A percentile compares a stretch with the other conserved stretches of the same genome.
Evolutionary conservation across 768 basidiomycete species (phyloP).

Genomic region (Boletus reticuloceps): DNA sequence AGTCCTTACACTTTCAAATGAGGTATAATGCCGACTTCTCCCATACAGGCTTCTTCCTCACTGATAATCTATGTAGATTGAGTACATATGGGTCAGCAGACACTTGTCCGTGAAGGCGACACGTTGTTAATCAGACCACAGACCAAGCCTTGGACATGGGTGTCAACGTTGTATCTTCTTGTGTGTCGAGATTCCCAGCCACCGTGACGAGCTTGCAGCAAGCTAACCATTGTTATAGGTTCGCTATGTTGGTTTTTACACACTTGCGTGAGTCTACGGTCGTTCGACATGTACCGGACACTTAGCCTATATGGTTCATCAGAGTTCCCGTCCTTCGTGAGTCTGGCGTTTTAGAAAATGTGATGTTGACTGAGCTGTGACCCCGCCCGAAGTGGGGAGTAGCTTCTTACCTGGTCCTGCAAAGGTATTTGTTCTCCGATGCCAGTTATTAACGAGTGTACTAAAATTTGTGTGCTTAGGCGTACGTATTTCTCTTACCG

Average conservation of each 20-base stretch:
- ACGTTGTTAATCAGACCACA: too few species aligned
- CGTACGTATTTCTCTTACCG: not conserved
- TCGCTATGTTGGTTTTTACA: constrained; percentile 6
- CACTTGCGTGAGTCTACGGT: not conserved
- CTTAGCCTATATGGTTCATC: not conserved
- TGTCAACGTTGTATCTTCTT: too few species aligned
- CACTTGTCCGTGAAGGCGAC: too few species aligned
- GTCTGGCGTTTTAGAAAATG: not conserved
- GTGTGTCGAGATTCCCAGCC: too few species aligned
- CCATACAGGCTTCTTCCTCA: not conserved
- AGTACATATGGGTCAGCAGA: not conserved
- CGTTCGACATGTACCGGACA: too few species aligned
- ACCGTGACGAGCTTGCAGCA: too few species aligned
- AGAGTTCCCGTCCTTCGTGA: not conserved
- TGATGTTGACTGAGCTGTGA: not conserved
- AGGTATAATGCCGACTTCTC: not conserved
- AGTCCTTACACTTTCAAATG: not conserved
- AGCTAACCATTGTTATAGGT: not conserved
- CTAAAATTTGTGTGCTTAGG: not conserved
- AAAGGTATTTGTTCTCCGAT: not conserved
- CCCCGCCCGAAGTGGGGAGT: not conserved
- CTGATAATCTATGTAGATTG: not conserved
- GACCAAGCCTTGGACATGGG: too few species aligned
- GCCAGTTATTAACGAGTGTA: not conserved
- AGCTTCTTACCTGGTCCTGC: not conserved